Conservation (phyloP, 495 filamentous ascomycete genomes). For the Aeminium ludgeri region DNA sequence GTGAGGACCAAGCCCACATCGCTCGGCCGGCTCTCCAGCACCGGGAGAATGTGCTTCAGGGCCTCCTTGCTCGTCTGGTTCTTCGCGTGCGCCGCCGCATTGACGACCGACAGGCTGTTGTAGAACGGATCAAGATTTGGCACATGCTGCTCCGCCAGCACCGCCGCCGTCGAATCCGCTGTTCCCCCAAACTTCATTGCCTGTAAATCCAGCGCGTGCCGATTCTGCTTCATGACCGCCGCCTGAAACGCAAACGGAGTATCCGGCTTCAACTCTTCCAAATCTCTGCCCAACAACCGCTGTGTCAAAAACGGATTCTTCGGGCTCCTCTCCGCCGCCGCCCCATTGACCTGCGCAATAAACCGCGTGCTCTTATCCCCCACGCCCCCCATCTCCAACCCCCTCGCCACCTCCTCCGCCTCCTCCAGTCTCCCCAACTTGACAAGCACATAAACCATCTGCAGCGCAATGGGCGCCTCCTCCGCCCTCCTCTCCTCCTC, state of each 20-base stretch:
- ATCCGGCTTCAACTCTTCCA: constrained; percentile 30
- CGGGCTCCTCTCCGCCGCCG: constrained; percentile 38
- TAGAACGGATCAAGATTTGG: constrained; percentile 39
- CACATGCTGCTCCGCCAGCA: constrained; percentile 35
- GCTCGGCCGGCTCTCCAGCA: constrained; percentile 59
- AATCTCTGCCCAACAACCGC: constrained; percentile 36
- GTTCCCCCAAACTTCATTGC: constrained; percentile 63
- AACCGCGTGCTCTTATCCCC: constrained; percentile 58
- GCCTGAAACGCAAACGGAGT: constrained; percentile 64
- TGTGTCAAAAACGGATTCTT: constrained; percentile 68
- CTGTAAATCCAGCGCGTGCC: constrained; percentile 55
- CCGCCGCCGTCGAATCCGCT: constrained; percentile 43
- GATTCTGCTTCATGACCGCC: constrained; percentile 49
- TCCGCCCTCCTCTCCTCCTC: constrained; percentile 74
- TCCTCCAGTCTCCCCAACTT: constrained; percentile 57
- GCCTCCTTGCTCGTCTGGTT: constrained; percentile 47
- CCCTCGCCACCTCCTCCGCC: constrained; percentile 47
- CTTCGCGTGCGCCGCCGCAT: constrained; percentile 59
- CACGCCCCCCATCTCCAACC: constrained; percentile 38
- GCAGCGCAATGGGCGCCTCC: constrained; percentile 67
- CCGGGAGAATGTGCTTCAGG: constrained; percentile 52
- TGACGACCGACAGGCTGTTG: constrained; percentile 55
- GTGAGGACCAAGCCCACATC: constrained; percentile 76
- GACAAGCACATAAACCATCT: constrained; percentile 66
- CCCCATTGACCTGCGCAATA: constrained; percentile 63